Evolutionary conservation across 1,139 yeast species (phyloP).

Genomic region (Geotrichum reessii): DNA sequence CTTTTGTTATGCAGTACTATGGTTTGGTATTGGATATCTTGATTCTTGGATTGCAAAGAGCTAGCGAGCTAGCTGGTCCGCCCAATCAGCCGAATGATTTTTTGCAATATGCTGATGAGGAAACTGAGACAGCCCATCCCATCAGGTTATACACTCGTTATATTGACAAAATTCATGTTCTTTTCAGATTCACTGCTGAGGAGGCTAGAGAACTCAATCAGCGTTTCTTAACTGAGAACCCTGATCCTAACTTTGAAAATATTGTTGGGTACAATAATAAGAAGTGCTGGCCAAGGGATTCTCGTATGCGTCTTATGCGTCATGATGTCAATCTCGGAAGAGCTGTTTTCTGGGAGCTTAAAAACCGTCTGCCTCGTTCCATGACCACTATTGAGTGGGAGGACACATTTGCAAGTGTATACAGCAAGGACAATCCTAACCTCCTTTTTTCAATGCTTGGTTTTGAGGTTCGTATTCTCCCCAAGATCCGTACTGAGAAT

Average conservation of each 20-base stretch:
- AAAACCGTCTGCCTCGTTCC: constrained; percentile 71
- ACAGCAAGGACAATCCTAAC: constrained; percentile 85
- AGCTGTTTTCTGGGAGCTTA: constrained; percentile 88
- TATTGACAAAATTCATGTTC: constrained; percentile 71
- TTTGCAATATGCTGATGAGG: constrained; percentile 57
- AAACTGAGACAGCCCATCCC: constrained; percentile 62
- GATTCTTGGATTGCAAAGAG: constrained; percentile 79
- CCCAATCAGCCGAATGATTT: constrained; percentile 64
- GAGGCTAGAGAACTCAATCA: constrained; percentile 74
- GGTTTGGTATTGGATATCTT: constrained; percentile 80
- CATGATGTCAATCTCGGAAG: constrained; percentile 89
- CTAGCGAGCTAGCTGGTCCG: constrained; percentile 80
- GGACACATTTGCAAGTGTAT: constrained; percentile 77
- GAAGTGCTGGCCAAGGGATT: constrained; percentile 92
- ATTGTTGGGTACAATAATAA: constrained; percentile 85
- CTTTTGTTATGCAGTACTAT: constrained; percentile 85
- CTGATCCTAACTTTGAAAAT: constrained; percentile 85
- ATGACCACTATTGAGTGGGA: constrained; percentile 75
- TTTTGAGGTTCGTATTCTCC: constrained; percentile 84
- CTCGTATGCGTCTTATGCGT: constrained; percentile 84
- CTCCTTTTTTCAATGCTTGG: constrained; percentile 88
- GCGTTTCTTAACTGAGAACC: constrained; percentile 73
- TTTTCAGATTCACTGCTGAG: constrained; percentile 66
- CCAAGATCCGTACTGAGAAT: constrained; percentile 54
- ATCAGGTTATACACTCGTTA: constrained; percentile 78